These are phyloP conservation scores for Fibroporia radiculosa DNA, from an alignment of 768 basidiomycete genomes.

Conservation along the genomic window DNA sequence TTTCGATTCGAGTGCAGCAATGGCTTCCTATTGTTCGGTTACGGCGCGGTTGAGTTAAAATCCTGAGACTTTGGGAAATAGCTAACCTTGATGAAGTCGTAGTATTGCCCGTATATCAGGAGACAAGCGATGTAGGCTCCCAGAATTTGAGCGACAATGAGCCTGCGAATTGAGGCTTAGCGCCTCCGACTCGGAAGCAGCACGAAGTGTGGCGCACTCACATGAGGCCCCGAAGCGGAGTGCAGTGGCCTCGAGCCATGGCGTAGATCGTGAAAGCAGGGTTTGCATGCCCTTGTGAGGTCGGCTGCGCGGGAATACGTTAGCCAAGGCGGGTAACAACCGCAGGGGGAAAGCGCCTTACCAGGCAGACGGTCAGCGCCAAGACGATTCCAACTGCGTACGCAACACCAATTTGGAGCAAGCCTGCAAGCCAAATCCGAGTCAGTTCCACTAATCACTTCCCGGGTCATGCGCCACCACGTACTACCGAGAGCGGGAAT, in stretches of 20 bases:
- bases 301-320: conserved; percentile 9
- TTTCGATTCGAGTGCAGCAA: conserved; percentile 15
- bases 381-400: conserved; percentile 33
- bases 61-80: conserved; percentile 12
- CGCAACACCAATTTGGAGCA: conserved; percentile 28
- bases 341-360: conserved; percentile 1
- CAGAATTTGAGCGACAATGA: conserved; percentile 57
- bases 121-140: conserved; percentile 60
- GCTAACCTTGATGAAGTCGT: conserved; percentile 37
- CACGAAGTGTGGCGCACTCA: too few relatives aligned
- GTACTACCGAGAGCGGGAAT: conserved; percentile 22
- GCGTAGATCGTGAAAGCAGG: conserved; percentile 53
- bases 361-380: conserved; percentile 23
- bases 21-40: conserved; percentile 28
- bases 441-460: too few relatives aligned
- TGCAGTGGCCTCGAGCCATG: conserved; percentile 48
- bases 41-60: too few relatives aligned
- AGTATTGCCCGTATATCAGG: conserved; percentile 56
- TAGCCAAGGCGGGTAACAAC: neutral
- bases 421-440: conserved; percentile 14
- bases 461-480: conserved; percentile 10
- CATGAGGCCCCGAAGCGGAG: conserved; percentile 42
- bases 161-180: conserved; percentile 30
- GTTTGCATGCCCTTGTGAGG: conserved; percentile 34
- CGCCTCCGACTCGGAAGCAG: neutral